Evolutionary conservation across 805 yeast genomes (phyloP).

Genomic region (Metschnikowia continentalis): DNA sequence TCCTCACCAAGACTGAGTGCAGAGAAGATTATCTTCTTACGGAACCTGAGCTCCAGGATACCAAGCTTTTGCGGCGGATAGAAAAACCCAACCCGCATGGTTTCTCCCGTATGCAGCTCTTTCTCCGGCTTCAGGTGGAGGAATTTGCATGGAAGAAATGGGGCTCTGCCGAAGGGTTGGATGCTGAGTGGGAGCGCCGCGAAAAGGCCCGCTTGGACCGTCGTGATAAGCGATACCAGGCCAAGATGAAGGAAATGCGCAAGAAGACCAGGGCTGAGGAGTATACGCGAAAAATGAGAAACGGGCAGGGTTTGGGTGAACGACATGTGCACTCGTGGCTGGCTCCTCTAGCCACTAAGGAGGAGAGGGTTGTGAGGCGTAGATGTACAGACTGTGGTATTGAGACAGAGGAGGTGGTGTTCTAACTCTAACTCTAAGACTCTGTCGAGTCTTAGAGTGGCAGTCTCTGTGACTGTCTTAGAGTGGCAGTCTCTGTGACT

Average conservation of each 20-base stretch:
- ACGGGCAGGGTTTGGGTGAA: slow-evolving; percentile 49
- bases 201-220: slow-evolving; percentile 68
- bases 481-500: too few relatives aligned
- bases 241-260: slow-evolving; percentile 82
- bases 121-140: slow-evolving; percentile 87
- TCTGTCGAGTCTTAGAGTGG: too few relatives aligned
- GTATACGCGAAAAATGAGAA: slow-evolving; percentile 64
- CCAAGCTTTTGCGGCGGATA: slow-evolving; percentile 60
- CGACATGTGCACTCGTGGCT: slow-evolving; percentile 77
- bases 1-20: slow-evolving; percentile 93
- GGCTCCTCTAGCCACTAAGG: slow-evolving; percentile 33
- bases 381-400: slow-evolving; percentile 80
- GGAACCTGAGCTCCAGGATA: slow-evolving; percentile 85
- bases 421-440: slow-evolving; percentile 20
- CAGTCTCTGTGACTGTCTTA: too few relatives aligned
- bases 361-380: slow-evolving; percentile 39
- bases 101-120: slow-evolving; percentile 89
- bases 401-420: slow-evolving; percentile 71
- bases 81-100: slow-evolving; percentile 96
- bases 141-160: slow-evolving; percentile 89
- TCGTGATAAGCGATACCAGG: slow-evolving; percentile 73
- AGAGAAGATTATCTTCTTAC: slow-evolving; percentile 88
- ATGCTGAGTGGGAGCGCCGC: slow-evolving; percentile 86
- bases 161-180: slow-evolving; percentile 87
- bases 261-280: slow-evolving; percentile 90